Evolutionary conservation across 2,329 filamentous ascomycete genomes (phyloP), one percentile per base, ranked within the genome.

Genomic region (Apiospora rasikravindrae): DNA sequence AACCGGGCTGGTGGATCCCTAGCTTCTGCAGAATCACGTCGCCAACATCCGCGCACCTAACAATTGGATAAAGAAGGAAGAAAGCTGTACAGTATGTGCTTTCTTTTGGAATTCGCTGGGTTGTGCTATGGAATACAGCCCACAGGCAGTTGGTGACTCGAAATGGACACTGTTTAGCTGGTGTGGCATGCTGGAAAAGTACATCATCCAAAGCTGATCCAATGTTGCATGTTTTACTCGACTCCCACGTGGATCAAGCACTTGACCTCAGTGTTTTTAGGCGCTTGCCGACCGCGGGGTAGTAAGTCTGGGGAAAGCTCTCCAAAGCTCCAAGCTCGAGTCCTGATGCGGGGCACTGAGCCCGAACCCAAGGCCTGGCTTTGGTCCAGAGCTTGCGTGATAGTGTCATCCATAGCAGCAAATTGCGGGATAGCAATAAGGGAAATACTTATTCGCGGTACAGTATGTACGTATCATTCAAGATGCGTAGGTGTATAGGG

Each of bases 301-400:
- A 64, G 57, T n/a, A n/a, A n/a, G n/a, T 64, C 57, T 64, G 57
- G 57, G 57, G 57, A 64, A 64, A 64, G 57, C 57, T 64, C 26
- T 29, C 19, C 29, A 11, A 29, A 40, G 57, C 57, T 40, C 57
- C 53, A 64, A 64, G 16, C 16, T 33, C 53, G 16, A 33, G 26
- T 33, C 51, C 57, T 64, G 33, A 40, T 64, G 57, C 57, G 57
- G 57, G 57, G 57, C 57, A 64, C 19, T 26, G 19, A 51, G 26
- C 22, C 45, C 45, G 22, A 49, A 49, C 6, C 22, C 29, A 6
- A 13, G 57, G 57, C 4, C 57, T 5, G 16, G 4, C 13, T 16
- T 10, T 6, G 40, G 14, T n/a, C 13, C 19, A 40, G 22, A 24
- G 29, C 16, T 37, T 64, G 2, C 3, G 29, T 11, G 26, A n/a